Percentiles rank a stretch among this genome's conserved stretches.
These are phyloP conservation scores for Chionographis japonica DNA, from an alignment of 106 monocot species.

Conservation along the genomic window DNA sequence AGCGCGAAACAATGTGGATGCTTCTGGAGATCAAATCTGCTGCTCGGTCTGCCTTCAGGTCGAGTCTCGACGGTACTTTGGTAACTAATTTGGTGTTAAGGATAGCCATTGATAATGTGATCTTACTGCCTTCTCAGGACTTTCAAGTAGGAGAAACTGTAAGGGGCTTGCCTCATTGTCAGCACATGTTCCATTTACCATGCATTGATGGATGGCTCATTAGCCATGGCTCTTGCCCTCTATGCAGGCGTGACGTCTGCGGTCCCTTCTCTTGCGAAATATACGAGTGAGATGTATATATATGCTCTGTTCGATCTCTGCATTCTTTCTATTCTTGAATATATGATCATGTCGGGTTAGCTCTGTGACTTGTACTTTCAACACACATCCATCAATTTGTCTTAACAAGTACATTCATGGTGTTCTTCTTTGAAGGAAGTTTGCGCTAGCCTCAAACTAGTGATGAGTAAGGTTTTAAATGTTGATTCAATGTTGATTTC, in stretches of 20 bases:
- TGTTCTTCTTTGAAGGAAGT: too few relatives aligned
- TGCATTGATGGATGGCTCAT: constrained; percentile 44
- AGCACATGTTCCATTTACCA: constrained; percentile 38
- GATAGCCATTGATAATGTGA: not conserved
- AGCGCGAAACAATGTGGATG: constrained; percentile 11
- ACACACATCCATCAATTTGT: too few relatives aligned
- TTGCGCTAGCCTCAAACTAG: too few relatives aligned
- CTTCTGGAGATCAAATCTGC: constrained; percentile 21
- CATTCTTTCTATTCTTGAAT: too few relatives aligned
- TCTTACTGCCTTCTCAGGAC: constrained; percentile 15
- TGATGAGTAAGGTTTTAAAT: too few relatives aligned
- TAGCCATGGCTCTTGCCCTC: constrained; percentile 41
- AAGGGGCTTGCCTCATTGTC: constrained; percentile 29
- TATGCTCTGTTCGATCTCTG: too few relatives aligned
- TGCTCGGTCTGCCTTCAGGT: constrained; percentile 38
- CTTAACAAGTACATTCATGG: too few relatives aligned
- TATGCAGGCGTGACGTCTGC: constrained; percentile 27
- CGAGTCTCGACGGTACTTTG: too few relatives aligned
- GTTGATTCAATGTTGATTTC: too few relatives aligned
- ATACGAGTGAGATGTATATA: not conserved
- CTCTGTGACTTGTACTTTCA: too few relatives aligned
- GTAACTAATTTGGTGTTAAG: too few relatives aligned
- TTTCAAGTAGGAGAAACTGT: constrained; percentile 30
- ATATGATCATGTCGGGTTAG: too few relatives aligned
- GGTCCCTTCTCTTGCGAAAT: not conserved